phyloP scores from a whole-genome alignment of 2,329 filamentous ascomycete genomes.

The Colletotrichum tamarilloi region DNA sequence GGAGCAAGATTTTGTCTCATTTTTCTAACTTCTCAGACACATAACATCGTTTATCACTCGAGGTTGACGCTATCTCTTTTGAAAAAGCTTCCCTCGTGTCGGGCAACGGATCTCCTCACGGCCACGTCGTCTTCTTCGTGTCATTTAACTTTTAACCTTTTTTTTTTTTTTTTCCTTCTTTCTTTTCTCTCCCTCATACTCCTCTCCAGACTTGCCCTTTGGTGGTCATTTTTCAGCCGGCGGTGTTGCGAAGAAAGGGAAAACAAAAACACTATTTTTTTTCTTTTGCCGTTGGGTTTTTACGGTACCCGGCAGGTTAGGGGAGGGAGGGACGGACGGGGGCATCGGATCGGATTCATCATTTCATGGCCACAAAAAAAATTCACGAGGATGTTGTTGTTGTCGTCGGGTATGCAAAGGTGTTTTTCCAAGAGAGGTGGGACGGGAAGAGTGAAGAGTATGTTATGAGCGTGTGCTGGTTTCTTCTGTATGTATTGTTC shows the following conservation, averaged over 20 bases:
- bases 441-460: background rate
- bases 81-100: background rate
- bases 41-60: conserved; percentile 14
- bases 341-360: background rate
- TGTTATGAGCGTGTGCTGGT: background rate
- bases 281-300: conserved; percentile 22
- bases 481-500: conserved; percentile 11
- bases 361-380: background rate
- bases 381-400: background rate
- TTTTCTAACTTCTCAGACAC: conserved; percentile 25
- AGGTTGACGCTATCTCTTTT: background rate
- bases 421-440: background rate
- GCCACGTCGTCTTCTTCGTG: conserved; percentile 37
- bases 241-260: background rate
- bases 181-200: conserved; percentile 12
- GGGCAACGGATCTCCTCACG: conserved; percentile 12
- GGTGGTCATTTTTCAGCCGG: background rate
- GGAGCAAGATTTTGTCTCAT: conserved; percentile 28
- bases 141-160: conserved; percentile 30
- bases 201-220: background rate
- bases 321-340: background rate
- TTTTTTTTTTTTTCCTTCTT: conserved; percentile 12
- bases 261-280: background rate
- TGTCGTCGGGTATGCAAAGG: background rate
- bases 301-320: conserved; percentile 27